Evolutionary conservation across 345 rosid genomes (phyloP), one percentile per base, ranked within the genome.

Genomic region (Camelina neglecta): DNA sequence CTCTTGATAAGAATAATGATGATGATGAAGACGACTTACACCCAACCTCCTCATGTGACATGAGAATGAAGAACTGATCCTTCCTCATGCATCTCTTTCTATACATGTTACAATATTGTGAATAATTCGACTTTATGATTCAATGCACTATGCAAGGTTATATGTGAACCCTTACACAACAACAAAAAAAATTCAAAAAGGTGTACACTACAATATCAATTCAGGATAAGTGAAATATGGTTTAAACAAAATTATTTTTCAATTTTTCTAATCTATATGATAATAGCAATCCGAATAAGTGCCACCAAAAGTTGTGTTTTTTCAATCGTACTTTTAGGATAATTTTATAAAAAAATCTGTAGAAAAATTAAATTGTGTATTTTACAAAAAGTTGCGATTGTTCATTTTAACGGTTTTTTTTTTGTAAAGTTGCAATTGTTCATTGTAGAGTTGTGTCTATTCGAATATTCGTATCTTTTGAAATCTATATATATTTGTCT

Each of bases 31-130:
- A 44, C 6, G 49, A 11, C 16, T 44, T 13, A 44, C 63, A 58
- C 48, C 56, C 65, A 39, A 18, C 47, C 4, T 64, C 72, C 11
- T 64, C 80, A 56, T 12, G 26, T 15, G 5, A 59, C 3, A 65
- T 8, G 61, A 42, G 15, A n/a, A 31, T 35, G 38, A 35, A 0
- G 8, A 4, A 29, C 45, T 39, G 12, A 65, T 70, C 36, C 4
- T 23, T 23, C 15, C 6, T 57, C 53, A 31, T 65, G 50, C 24
- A 10, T 60, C 50, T 29, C 23, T 24, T 35, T 45, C 51, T 20
- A 13, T 55, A 42, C 24, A 12, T 62, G 24, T 13, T 48, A 70
- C 75, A 24, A 29, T 36, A 56, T 56, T 71, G 69, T 75, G 2
- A 49, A 48, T 67, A 67, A 38, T 26, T 26, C 12, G 3, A 49